Evolutionary conservation across 1,139 yeast species (phyloP).

Genomic region (Lodderomyces margitis): DNA sequence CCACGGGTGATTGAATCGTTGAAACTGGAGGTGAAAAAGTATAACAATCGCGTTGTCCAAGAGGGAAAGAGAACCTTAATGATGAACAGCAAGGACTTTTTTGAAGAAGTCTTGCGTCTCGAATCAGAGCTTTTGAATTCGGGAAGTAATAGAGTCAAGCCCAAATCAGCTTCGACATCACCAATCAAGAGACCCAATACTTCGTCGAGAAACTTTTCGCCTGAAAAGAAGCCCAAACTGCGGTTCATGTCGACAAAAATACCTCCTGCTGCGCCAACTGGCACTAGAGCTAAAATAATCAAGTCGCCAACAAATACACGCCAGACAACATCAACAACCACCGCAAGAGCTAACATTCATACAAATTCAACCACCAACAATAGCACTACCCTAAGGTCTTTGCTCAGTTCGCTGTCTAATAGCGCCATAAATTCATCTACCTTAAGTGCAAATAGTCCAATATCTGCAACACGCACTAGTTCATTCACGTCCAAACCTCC

Average conservation of each 20-base stretch:
- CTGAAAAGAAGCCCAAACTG: conserved; percentile 13
- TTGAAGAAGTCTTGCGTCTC: conserved; percentile 38
- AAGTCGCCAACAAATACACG: conserved; percentile 9
- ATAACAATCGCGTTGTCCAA: conserved; percentile 35
- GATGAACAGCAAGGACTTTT: conserved; percentile 47
- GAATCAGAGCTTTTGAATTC: conserved; percentile 35
- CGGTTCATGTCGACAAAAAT: not conserved
- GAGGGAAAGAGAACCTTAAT: conserved; percentile 39
- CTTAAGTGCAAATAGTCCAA: conserved; percentile 20
- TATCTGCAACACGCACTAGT: conserved; percentile 11
- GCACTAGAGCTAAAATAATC: conserved; percentile 1
- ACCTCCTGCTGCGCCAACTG: conserved; percentile 5
- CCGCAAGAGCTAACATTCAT: not conserved
- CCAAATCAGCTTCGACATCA: conserved; percentile 7
- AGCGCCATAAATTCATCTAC: conserved; percentile 11
- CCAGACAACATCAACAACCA: conserved; percentile 1
- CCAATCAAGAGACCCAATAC: conserved; percentile 5
- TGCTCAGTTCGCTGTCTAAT: conserved; percentile 19
- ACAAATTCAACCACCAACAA: not conserved
- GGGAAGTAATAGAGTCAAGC: conserved; percentile 4
- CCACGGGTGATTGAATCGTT: conserved; percentile 62
- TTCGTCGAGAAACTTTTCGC: conserved; percentile 8
- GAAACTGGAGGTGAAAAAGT: conserved; percentile 44
- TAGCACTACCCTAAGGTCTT: not conserved
- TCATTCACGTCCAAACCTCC: conserved; percentile 15